Percentiles rank a stretch among this genome's conserved stretches.
Conservation (phyloP, 108 stramenopile genomes). For the Ochromonas danica region DNA sequence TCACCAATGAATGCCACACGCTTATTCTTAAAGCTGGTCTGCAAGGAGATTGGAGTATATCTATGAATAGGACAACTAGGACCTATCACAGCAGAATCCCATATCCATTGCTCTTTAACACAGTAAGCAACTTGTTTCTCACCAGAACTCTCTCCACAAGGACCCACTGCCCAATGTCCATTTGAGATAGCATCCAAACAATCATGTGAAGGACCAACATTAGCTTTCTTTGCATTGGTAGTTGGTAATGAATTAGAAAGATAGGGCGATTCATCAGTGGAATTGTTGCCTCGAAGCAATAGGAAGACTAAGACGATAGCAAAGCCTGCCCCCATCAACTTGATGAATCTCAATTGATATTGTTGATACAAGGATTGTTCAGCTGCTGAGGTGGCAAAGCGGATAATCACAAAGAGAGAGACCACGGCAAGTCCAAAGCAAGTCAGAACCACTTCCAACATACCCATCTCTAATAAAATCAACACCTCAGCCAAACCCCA, state of each 20-base stretch:
- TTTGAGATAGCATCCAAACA: neutral
- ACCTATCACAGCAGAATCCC: neutral
- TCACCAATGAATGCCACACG: conserved; percentile 44
- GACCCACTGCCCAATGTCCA: neutral
- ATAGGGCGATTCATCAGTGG: too few species aligned
- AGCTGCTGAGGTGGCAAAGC: too few species aligned
- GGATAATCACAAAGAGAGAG: neutral
- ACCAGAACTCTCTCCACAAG: conserved; percentile 1
- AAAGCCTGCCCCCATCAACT: too few species aligned
- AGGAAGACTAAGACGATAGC: too few species aligned
- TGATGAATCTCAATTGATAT: too few species aligned
- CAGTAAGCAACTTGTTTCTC: conserved; percentile 1
- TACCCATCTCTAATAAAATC: neutral
- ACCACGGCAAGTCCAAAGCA: conserved; percentile 33
- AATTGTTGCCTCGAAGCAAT: too few species aligned
- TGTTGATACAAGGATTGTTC: too few species aligned
- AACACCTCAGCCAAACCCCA: conserved; percentile 33
- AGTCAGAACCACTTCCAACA: neutral
- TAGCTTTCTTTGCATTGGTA: too few species aligned
- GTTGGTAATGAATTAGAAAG: too few species aligned
- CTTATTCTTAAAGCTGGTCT: conserved; percentile 4
- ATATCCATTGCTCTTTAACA: neutral
- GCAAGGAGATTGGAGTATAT: neutral
- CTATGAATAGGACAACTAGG: neutral
- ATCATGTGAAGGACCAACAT: too few species aligned